Conservation (phyloP, 352 stramenopile species). For the Globisporangium orthogonon region DNA sequence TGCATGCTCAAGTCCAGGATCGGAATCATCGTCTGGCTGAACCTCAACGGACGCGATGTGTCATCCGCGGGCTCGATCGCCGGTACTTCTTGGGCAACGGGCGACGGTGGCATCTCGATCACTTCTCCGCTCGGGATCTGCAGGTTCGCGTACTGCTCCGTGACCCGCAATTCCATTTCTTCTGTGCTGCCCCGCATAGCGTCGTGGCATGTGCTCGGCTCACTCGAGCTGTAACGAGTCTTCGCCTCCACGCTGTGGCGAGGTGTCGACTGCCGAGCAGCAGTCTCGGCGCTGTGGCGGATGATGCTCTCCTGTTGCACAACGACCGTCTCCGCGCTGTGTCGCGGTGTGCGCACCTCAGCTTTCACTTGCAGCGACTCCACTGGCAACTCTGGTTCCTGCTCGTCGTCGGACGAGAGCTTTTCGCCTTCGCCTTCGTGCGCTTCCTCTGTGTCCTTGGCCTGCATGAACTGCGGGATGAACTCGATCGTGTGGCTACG, state of each 20-base stretch:
- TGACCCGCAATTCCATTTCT: background rate
- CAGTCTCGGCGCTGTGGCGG: background rate
- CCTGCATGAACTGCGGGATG: constrained; percentile 12
- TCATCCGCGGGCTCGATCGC: background rate
- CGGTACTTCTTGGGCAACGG: background rate
- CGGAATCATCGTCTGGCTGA: constrained; percentile 14
- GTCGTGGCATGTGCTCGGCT: background rate
- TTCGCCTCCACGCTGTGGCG: background rate
- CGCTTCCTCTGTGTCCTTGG: background rate
- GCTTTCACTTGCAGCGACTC: background rate
- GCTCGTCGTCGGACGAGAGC: background rate
- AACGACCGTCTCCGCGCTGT: background rate
- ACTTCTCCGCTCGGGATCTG: constrained; percentile 7
- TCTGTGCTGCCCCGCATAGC: background rate
- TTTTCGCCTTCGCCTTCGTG: background rate
- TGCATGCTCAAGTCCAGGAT: constrained; percentile 8
- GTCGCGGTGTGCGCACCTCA: background rate
- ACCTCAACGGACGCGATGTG: constrained; percentile 1
- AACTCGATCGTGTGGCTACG: constrained; percentile 18
- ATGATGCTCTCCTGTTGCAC: background rate
- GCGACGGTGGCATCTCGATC: constrained; percentile 7
- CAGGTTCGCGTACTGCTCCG: constrained; percentile 8
- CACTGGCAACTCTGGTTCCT: background rate
- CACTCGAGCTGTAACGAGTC: background rate
- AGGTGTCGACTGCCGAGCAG: background rate